Evolutionary conservation across 371 early-diverging fungal species (phyloP).

Genomic region (Parasitella parasitica): DNA sequence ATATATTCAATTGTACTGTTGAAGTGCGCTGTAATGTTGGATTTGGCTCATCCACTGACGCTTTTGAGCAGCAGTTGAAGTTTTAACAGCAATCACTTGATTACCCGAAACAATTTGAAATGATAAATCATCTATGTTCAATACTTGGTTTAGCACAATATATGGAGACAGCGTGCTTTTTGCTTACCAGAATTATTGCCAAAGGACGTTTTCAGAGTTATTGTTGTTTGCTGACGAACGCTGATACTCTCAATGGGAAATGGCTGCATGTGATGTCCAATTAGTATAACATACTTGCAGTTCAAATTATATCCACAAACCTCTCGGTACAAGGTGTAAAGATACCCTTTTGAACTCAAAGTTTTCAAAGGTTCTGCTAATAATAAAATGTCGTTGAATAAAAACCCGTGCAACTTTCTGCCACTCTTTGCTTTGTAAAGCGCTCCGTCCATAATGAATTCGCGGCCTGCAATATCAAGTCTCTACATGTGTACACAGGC

Average conservation of each 20-base stretch:
- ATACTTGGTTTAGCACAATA: too few relatives aligned
- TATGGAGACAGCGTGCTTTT: too few relatives aligned
- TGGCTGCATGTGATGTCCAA: constrained; percentile 22
- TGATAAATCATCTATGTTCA: constrained; percentile 48
- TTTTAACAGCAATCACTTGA: constrained; percentile 59
- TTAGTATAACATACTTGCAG: not conserved
- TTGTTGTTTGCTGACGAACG: constrained; percentile 31
- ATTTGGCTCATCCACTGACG: constrained; percentile 64
- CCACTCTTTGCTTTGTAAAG: constrained; percentile 84
- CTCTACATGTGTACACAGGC: constrained; percentile 28
- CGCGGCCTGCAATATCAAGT: constrained; percentile 63
- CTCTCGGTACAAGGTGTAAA: constrained; percentile 60
- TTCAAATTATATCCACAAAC: constrained; percentile 22
- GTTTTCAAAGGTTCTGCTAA: constrained; percentile 55
- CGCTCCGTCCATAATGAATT: constrained; percentile 80
- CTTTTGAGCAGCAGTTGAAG: constrained; percentile 55
- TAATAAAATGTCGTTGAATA: constrained; percentile 88
- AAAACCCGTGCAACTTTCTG: constrained; percentile 76
- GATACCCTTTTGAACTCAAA: constrained; percentile 41
- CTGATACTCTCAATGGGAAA: constrained; percentile 29
- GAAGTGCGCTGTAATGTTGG: constrained; percentile 44
- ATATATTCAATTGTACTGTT: constrained; percentile 12
- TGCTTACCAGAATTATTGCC: constrained; percentile 14
- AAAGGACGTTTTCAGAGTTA: constrained; percentile 37
- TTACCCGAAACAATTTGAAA: constrained; percentile 63